These are phyloP conservation scores for Pittosporum tobira DNA, from an alignment of 129 eudicot species.

Conservation along the genomic window DNA sequence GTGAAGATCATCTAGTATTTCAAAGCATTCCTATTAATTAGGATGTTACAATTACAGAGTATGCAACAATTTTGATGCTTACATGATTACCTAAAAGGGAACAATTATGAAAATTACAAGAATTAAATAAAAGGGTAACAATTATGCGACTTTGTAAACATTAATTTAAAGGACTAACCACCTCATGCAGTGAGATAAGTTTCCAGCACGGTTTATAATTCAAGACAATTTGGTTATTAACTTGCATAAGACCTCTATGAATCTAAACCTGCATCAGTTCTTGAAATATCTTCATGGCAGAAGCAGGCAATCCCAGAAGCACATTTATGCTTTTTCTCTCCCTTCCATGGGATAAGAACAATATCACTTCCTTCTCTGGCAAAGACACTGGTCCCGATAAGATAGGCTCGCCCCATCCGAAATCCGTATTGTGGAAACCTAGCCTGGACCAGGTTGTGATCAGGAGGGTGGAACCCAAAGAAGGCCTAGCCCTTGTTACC, in stretches of 20 bases:
- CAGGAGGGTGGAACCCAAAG: slow-evolving; percentile 22
- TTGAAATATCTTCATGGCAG: slow-evolving; percentile 19
- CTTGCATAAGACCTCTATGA: background rate
- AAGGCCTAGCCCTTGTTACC: slow-evolving; percentile 25
- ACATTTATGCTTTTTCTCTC: slow-evolving; percentile 23
- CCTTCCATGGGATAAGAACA: slow-evolving; percentile 25
- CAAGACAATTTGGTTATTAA: background rate
- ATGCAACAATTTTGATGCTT: no score
- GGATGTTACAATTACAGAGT: no score
- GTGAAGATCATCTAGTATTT: no score
- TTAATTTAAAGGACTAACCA: no score
- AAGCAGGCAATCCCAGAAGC: slow-evolving; percentile 29
- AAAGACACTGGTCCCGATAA: slow-evolving; percentile 30
- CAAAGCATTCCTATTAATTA: no score
- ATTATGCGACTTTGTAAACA: no score
- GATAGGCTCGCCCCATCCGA: slow-evolving; percentile 32
- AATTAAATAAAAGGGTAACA: no score
- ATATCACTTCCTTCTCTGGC: slow-evolving; percentile 32
- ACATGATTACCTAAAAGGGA: no score
- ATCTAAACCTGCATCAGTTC: slow-evolving; percentile 4
- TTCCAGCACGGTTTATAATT: background rate
- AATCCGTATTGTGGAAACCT: slow-evolving; percentile 28
- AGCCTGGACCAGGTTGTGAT: slow-evolving; percentile 35
- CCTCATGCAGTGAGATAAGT: no score
- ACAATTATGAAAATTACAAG: no score